These are phyloP conservation scores for Mucor sp. DNA, from an alignment of 371 early-diverging fungal genomes.

Conservation along the genomic window DNA sequence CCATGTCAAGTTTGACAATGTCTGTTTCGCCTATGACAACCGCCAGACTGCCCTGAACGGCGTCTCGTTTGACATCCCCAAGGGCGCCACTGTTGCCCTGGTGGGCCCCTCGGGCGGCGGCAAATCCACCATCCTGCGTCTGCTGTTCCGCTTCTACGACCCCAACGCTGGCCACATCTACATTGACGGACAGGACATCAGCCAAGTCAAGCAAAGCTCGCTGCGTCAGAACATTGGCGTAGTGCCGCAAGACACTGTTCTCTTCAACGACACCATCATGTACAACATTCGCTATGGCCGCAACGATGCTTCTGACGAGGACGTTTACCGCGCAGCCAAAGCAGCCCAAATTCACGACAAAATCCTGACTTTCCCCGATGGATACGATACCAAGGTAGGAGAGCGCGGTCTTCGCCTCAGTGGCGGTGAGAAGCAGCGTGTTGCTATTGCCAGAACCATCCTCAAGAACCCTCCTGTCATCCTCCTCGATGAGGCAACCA, in stretches of 20 bases:
- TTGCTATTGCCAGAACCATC: conserved; percentile 89
- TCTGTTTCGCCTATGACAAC: conserved; percentile 77
- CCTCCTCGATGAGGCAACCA: conserved; percentile 79
- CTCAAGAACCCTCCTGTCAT: conserved; percentile 77
- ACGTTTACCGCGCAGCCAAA: conserved; percentile 75
- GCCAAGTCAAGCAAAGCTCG: conserved; percentile 63
- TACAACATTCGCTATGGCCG: conserved; percentile 83
- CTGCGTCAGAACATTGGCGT: conserved; percentile 80
- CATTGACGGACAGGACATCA: conserved; percentile 91
- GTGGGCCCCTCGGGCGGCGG: conserved; percentile 93
- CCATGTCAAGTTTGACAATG: conserved; percentile 76
- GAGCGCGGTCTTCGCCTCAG: conserved; percentile 90
- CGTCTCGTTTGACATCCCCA: conserved; percentile 83
- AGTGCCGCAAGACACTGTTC: conserved; percentile 86
- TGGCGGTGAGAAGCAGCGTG: conserved; percentile 88
- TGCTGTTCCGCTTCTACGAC: conserved; percentile 91
- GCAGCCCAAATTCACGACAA: conserved; percentile 82
- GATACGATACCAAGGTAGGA: conserved; percentile 93
- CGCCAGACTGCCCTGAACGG: conserved; percentile 68
- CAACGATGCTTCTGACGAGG: conserved; percentile 62
- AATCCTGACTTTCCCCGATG: conserved; percentile 68
- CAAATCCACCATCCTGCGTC: conserved; percentile 87
- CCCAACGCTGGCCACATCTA: conserved; percentile 76
- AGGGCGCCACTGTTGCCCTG: conserved; percentile 81
- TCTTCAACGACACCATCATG: conserved; percentile 83